Base-by-base conservation (phyloP, 2,329 filamentous ascomycete genomes). In the Achaetomium macrosporum region DNA sequence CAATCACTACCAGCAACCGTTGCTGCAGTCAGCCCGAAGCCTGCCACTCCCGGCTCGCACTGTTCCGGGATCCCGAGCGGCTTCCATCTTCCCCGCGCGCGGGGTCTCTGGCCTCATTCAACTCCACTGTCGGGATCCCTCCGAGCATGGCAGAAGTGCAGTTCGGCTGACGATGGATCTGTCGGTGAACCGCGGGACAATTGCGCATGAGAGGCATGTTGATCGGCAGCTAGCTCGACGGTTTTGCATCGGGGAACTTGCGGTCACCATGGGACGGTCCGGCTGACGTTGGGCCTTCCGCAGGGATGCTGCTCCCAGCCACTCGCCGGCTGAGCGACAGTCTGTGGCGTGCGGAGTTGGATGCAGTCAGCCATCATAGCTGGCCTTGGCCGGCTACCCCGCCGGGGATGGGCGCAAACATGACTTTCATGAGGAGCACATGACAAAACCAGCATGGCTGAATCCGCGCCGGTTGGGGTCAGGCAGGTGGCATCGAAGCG, bases 181-280 rank as follows among this genome's bases (percentile, higher is more conserved):
- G 37, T n/a, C 52, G 17, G 40, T 9, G 13, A 43, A 48, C 15
- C 10, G 13, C 12, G 17, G 16, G 6, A 42, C 53, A 51, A 54
- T 55, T 56, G 56, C 53, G 42, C 30, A n/a, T 50, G 40, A n/a
- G 42, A 44, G 16, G 17, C 19, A 52, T 35, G 45, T 41, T 53
- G 53, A 59, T 59, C 51, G 44, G 36, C 57, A 53, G n/a, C 50
- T 53, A 52, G 42, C 51, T 17, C 43, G 42, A 39, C 30, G 45
- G 29, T 37, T 45, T 37, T 48, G n/a, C 30, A 19, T 30, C 47
- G 51, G 49, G 48, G 40, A 47, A 47, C 45, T 53, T 47, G 54
- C 52, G 45, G 49, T 49, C 49, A 50, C 50, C 49, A 52, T 55
- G 58, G 56, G 54, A 57, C 58, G 56, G 58, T 57, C 58, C 58